phyloP scores from a whole-genome alignment of 495 filamentous ascomycete species.

The Penicillium flavigenum region DNA sequence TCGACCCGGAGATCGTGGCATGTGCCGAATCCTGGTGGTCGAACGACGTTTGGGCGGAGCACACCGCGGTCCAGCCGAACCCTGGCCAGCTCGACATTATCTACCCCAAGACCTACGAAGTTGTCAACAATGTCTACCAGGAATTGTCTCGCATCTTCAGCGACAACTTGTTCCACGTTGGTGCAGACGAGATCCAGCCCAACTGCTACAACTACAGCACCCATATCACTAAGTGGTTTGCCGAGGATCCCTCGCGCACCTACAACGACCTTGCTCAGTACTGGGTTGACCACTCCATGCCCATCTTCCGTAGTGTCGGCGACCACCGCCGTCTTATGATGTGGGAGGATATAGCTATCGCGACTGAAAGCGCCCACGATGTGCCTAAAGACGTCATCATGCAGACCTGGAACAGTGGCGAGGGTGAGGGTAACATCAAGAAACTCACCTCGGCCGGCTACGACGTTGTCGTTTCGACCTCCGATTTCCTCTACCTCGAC shows the following conservation, averaged over 20 bases:
- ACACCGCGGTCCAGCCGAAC: constrained; percentile 57
- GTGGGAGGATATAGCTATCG: constrained; percentile 56
- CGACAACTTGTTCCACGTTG: constrained; percentile 57
- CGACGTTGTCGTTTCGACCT: constrained; percentile 54
- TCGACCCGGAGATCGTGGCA: constrained; percentile 51
- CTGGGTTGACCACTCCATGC: constrained; percentile 55
- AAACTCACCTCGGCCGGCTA: constrained; percentile 52
- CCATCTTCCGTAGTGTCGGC: constrained; percentile 47
- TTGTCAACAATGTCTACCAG: constrained; percentile 51
- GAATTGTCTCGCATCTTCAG: constrained; percentile 53
- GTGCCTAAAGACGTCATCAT: constrained; percentile 54
- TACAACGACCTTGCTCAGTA: constrained; percentile 54
- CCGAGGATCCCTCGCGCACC: constrained; percentile 49
- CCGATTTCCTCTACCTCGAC: constrained; percentile 58
- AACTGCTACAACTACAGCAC: constrained; percentile 56
- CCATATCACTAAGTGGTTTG: constrained; percentile 47
- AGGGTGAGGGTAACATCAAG: constrained; percentile 46
- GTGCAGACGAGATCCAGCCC: constrained; percentile 53
- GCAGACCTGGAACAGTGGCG: constrained; percentile 57
- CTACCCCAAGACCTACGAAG: constrained; percentile 53
- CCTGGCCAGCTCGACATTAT: constrained; percentile 59
- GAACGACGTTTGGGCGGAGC: constrained; percentile 50
- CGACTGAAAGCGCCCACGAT: constrained; percentile 39
- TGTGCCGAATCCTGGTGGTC: constrained; percentile 58
- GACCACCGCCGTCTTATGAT: constrained; percentile 50